Evolutionary conservation across 495 filamentous ascomycete genomes (phyloP).

Genomic region (Amniculicola lignicola): DNA sequence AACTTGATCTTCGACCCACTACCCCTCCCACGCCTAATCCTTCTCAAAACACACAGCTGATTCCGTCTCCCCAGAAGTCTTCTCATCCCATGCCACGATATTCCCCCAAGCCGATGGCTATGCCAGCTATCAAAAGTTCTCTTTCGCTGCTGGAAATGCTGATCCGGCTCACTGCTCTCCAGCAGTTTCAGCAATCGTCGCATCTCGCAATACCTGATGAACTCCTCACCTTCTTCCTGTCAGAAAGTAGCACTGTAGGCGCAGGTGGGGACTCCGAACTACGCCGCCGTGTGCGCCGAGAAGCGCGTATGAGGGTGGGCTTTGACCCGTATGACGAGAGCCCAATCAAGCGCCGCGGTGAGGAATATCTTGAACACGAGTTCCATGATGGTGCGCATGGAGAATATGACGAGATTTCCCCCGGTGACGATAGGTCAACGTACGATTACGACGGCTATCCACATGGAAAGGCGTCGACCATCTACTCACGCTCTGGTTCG

Average conservation of each 20-base stretch:
- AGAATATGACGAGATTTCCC: constrained; percentile 9
- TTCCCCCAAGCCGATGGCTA: constrained; percentile 21
- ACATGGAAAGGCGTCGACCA: constrained; percentile 12
- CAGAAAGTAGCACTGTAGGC: constrained; percentile 71
- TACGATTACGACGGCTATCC: constrained; percentile 33
- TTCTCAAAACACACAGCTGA: constrained; percentile 31
- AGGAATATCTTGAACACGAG: constrained; percentile 56
- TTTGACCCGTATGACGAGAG: constrained; percentile 84
- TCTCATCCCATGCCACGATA: constrained; percentile 44
- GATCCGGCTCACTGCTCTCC: constrained; percentile 85
- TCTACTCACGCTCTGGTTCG: constrained; percentile 18
- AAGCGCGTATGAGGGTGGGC: constrained; percentile 74
- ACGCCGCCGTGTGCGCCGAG: constrained; percentile 64
- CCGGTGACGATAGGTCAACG: neutral
- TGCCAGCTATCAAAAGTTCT: constrained; percentile 55
- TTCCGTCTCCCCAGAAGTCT: constrained; percentile 47
- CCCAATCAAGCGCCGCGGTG: constrained; percentile 60
- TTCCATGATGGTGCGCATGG: constrained; percentile 13
- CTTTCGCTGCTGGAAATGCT: constrained; percentile 93
- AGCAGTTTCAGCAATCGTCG: constrained; percentile 92
- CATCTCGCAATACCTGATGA: constrained; percentile 95
- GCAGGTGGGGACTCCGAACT: constrained; percentile 68
- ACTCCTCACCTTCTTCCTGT: constrained; percentile 88
- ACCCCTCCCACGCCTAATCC: constrained; percentile 28
- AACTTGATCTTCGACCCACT: constrained; percentile 39